Conservation (phyloP, 257 asterid species). For the Solanum chilense region DNA sequence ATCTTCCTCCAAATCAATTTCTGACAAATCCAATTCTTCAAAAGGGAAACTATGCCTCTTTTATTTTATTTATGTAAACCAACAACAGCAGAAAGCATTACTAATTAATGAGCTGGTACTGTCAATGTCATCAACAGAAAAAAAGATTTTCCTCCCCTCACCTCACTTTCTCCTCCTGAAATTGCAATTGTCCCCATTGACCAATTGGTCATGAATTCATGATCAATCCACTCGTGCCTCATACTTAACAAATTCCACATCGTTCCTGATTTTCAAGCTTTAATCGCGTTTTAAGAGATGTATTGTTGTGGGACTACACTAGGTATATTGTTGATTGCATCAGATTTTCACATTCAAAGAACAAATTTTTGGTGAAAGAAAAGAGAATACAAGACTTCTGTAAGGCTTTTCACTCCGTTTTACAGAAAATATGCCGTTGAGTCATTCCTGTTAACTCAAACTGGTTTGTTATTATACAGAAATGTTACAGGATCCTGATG, state of each 20-base stretch:
- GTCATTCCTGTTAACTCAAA: background rate
- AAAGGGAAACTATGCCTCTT: background rate
- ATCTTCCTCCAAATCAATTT: background rate
- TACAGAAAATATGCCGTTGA: background rate
- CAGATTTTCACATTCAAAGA: background rate
- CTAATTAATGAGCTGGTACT: background rate
- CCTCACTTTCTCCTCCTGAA: background rate
- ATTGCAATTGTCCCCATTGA: background rate
- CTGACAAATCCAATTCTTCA: background rate
- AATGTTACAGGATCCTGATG: background rate
- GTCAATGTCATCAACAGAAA: background rate
- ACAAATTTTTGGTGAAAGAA: background rate
- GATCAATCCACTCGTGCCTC: background rate
- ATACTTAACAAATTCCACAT: background rate
- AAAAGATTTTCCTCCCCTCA: background rate
- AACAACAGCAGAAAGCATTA: background rate
- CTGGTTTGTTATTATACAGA: background rate
- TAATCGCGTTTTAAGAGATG: background rate
- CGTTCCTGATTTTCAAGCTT: background rate
- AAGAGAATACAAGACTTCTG: background rate
- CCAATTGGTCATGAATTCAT: background rate
- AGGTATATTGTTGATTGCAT: background rate
- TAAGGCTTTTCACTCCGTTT: background rate
- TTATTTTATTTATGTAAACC: background rate
- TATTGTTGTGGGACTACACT: background rate